These are phyloP conservation scores for Trichoderma simmonsii DNA, from an alignment of 2,329 filamentous ascomycete genomes.

Conservation along the genomic window DNA sequence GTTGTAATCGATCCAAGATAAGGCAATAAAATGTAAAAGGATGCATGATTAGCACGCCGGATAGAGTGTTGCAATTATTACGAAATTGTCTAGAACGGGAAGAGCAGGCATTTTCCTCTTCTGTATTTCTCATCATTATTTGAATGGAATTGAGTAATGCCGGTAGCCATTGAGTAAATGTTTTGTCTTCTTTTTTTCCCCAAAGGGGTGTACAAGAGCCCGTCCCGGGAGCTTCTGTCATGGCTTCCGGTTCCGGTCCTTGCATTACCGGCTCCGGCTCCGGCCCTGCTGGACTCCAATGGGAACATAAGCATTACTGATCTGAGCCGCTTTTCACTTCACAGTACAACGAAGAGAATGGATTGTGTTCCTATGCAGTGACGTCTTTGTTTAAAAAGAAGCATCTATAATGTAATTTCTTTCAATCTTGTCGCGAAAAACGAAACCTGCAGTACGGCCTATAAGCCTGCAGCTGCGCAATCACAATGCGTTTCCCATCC, in stretches of 20 bases:
- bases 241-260: background rate
- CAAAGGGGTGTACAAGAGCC: background rate
- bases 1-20: background rate
- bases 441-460: background rate
- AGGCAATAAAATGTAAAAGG: constrained; percentile 5
- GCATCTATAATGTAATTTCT: background rate
- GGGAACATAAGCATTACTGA: background rate
- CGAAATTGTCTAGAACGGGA: background rate
- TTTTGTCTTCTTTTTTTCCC: background rate
- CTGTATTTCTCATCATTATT: background rate
- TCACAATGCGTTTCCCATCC: background rate
- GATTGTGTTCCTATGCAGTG: background rate
- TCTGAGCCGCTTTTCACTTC: background rate
- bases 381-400: background rate
- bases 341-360: background rate
- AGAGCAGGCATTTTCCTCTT: background rate
- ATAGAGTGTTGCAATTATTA: background rate
- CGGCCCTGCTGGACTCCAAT: background rate
- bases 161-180: background rate
- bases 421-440: background rate
- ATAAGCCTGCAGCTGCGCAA: background rate
- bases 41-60: background rate
- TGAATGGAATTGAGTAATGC: background rate
- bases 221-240: too few relatives aligned
- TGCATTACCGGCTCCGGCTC: background rate